These are phyloP conservation scores for Thielaviopsis punctulata DNA, from an alignment of 2,329 filamentous ascomycete genomes.

Conservation along the genomic window DNA sequence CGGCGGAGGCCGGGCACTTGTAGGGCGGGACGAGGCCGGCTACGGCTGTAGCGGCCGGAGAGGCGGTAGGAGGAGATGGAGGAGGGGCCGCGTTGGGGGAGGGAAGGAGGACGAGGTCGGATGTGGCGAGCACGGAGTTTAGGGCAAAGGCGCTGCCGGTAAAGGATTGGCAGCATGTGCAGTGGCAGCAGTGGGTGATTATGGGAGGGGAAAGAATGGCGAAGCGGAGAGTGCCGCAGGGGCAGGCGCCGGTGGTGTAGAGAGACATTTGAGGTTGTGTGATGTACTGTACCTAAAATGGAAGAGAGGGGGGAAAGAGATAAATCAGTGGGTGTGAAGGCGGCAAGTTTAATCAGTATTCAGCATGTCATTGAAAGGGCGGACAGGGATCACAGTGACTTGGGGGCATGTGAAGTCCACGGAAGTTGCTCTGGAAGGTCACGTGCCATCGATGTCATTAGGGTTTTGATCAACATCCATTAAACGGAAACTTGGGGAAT, in stretches of 20 bases:
- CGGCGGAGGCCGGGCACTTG: not conserved
- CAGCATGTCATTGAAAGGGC: too few relatives aligned
- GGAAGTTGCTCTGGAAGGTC: too few relatives aligned
- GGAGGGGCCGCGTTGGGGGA: too few relatives aligned
- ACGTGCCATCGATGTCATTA: too few relatives aligned
- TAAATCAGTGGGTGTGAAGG: too few relatives aligned
- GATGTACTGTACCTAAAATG: too few relatives aligned
- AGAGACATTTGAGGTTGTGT: not conserved
- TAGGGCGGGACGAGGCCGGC: not conserved
- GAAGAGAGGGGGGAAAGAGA: not conserved
- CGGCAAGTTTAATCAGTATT: too few relatives aligned
- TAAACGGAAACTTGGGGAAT: too few relatives aligned
- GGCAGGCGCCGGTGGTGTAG: not conserved
- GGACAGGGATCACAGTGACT: too few relatives aligned
- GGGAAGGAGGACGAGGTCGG: not conserved
- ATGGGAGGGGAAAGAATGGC: constrained; percentile 38
- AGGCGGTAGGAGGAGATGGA: too few relatives aligned
- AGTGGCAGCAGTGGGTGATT: constrained; percentile 29
- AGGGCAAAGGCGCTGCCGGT: constrained; percentile 24
- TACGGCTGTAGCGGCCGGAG: not conserved
- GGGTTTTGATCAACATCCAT: too few relatives aligned
- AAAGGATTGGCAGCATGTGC: constrained; percentile 28
- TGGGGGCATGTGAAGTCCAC: too few relatives aligned
- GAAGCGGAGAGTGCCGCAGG: constrained; percentile 4
- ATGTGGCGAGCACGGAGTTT: constrained; percentile 19